Percentiles rank a stretch among this genome's conserved stretches.
Evolutionary conservation across 768 basidiomycete species (phyloP).

Genomic region (Podaxis sp.): DNA sequence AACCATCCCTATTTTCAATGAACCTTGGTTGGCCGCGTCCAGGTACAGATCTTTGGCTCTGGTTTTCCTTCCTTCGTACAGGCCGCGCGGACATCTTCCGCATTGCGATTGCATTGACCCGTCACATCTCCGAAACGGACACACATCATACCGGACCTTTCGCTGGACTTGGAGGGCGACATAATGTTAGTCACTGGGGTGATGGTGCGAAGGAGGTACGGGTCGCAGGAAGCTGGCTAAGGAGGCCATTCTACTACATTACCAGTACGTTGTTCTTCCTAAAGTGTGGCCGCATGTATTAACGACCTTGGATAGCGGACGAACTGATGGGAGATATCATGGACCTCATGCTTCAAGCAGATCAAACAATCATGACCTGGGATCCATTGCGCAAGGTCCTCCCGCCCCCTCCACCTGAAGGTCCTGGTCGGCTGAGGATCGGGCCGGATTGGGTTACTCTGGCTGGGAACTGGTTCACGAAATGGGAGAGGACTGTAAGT

Average conservation of each 20-base stretch:
- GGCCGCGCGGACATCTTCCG: slow-evolving; percentile 34
- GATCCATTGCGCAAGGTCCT: slow-evolving; percentile 36
- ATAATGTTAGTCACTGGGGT: slow-evolving; percentile 39
- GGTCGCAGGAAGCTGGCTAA: slow-evolving; percentile 32
- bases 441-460: slow-evolving; percentile 38
- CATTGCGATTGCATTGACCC: slow-evolving; percentile 34
- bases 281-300: neutral
- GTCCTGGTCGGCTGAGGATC: slow-evolving; percentile 33
- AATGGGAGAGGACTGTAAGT: slow-evolving; percentile 37
- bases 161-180: slow-evolving; percentile 33
- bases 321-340: slow-evolving; percentile 37
- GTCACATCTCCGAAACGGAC: slow-evolving; percentile 36
- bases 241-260: slow-evolving; percentile 36
- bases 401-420: slow-evolving; percentile 33
- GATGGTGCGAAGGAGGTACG: slow-evolving; percentile 39
- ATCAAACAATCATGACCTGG: slow-evolving; percentile 37
- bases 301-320: slow-evolving; percentile 22
- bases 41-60: slow-evolving; percentile 37
- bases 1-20: neutral
- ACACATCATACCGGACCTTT: slow-evolving; percentile 36
- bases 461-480: slow-evolving; percentile 38
- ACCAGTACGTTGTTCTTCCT: slow-evolving; percentile 23
- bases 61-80: slow-evolving; percentile 39
- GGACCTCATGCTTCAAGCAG: slow-evolving; percentile 35
- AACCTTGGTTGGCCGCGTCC: neutral